Evolutionary conservation across 164 flowering plant genomes (phyloP).

Genomic region (Piper betle): DNA sequence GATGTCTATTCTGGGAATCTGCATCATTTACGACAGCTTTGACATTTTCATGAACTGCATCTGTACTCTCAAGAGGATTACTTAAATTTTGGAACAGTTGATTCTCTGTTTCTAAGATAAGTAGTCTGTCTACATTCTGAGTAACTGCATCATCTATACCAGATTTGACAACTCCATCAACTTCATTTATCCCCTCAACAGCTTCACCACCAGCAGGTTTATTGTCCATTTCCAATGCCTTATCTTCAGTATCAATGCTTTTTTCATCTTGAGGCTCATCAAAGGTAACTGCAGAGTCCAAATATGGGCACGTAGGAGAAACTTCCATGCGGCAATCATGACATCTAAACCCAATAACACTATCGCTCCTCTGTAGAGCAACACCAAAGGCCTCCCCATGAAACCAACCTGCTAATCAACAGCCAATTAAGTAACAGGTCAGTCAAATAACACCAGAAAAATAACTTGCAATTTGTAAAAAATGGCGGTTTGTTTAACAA

Average conservation of each 20-base stretch:
- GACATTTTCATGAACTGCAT: background rate
- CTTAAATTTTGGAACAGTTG: no score
- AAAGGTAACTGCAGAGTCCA: background rate
- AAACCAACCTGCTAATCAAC: slow-evolving; percentile 65
- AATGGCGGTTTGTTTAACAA: background rate
- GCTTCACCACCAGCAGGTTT: background rate
- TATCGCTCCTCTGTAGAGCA: slow-evolving; percentile 22
- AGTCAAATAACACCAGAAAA: background rate
- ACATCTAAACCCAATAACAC: slow-evolving; percentile 70
- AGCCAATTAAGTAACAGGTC: background rate
- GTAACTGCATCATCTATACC: no score
- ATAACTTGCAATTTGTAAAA: no score
- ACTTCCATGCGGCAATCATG: slow-evolving; percentile 45
- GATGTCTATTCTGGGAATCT: background rate
- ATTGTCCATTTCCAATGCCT: background rate
- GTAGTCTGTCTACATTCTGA: no score
- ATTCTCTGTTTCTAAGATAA: no score
- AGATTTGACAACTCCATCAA: background rate
- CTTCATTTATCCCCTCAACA: background rate
- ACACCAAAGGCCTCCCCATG: slow-evolving; percentile 84
- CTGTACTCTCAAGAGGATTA: no score
- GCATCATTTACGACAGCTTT: background rate
- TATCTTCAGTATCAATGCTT: background rate
- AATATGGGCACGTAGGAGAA: slow-evolving; percentile 53
- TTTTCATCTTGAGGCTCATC: background rate